These are phyloP conservation scores for Veloporphyrellus conicus DNA, from an alignment of 1,284 basidiomycete species.

Conservation along the genomic window DNA sequence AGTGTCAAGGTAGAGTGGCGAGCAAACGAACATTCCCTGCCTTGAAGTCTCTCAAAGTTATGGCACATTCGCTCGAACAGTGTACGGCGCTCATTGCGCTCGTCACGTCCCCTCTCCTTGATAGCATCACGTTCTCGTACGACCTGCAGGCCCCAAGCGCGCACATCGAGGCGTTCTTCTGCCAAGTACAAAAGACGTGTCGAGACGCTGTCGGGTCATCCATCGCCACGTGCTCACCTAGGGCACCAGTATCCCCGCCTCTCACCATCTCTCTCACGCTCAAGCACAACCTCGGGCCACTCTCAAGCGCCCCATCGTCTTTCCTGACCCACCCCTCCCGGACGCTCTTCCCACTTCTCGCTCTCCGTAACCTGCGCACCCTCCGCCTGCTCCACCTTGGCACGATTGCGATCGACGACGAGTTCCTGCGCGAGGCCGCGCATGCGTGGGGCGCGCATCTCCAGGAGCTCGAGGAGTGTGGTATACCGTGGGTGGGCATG, in stretches of 20 bases:
- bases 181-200: constrained; percentile 19
- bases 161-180: constrained; percentile 27
- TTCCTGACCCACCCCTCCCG: constrained; percentile 25
- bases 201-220: neutral
- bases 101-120: constrained; percentile 22
- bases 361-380: constrained; percentile 17
- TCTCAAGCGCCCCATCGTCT: constrained; percentile 17
- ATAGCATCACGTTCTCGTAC: constrained; percentile 25
- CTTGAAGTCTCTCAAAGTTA: constrained; percentile 24
- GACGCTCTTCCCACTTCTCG: constrained; percentile 22
- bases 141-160: constrained; percentile 25
- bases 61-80: constrained; percentile 25
- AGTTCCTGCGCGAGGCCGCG: constrained; percentile 25
- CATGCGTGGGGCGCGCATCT: constrained; percentile 26
- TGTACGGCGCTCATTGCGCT: constrained; percentile 27
- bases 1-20: neutral
- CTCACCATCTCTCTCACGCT: constrained; percentile 21
- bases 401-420: constrained; percentile 27
- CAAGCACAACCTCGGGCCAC: constrained; percentile 25
- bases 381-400: constrained; percentile 28
- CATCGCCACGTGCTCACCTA: neutral
- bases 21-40: constrained; percentile 16
- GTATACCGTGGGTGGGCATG: constrained; percentile 26
- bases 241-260: neutral
- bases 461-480: constrained; percentile 27